Percentiles rank a stretch among this genome's conserved stretches.
These are phyloP conservation scores for Hypomontagnella monticulosa DNA, from an alignment of 495 filamentous ascomycete genomes.

Conservation along the genomic window DNA sequence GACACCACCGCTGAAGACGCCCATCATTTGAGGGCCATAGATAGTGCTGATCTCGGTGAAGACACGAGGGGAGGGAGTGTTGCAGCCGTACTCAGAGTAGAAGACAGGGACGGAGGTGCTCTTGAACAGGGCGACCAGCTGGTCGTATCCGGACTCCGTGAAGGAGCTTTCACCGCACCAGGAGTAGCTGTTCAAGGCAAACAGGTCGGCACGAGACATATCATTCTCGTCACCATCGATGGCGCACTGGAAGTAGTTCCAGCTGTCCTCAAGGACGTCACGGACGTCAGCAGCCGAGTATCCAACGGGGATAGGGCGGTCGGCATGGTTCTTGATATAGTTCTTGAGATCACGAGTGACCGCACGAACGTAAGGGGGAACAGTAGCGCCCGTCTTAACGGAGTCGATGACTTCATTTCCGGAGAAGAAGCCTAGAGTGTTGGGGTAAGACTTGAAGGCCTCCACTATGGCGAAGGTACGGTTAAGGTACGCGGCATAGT, in stretches of 20 bases:
- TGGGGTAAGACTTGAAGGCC: conserved; percentile 92
- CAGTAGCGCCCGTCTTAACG: conserved; percentile 58
- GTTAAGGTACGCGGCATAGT: conserved; percentile 78
- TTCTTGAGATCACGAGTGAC: conserved; percentile 87
- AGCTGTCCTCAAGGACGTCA: conserved; percentile 77
- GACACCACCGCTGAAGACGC: conserved; percentile 82
- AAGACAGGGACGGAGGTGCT: conserved; percentile 84
- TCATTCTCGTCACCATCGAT: conserved; percentile 70
- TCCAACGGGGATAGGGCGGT: conserved; percentile 80
- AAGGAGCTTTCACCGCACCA: conserved; percentile 88
- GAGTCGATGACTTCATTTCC: conserved; percentile 95
- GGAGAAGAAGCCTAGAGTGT: conserved; percentile 89
- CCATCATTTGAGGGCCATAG: conserved; percentile 83
- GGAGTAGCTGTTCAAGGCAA: conserved; percentile 93
- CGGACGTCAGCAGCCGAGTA: conserved; percentile 97
- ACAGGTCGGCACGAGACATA: conserved; percentile 79
- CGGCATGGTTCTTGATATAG: conserved; percentile 78
- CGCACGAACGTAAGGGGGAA: conserved; percentile 74
- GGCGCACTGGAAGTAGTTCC: conserved; percentile 86
- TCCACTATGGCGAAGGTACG: conserved; percentile 91
- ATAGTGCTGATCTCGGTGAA: conserved; percentile 86
- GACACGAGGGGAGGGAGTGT: conserved; percentile 76
- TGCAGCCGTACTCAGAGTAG: conserved; percentile 98
- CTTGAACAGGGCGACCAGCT: conserved; percentile 74
- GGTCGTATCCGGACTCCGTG: conserved; percentile 74